Percentiles rank a stretch among this genome's conserved stretches.
phyloP scores from a whole-genome alignment of 73 alveolate species.

The Paramecium sexaurelia region DNA sequence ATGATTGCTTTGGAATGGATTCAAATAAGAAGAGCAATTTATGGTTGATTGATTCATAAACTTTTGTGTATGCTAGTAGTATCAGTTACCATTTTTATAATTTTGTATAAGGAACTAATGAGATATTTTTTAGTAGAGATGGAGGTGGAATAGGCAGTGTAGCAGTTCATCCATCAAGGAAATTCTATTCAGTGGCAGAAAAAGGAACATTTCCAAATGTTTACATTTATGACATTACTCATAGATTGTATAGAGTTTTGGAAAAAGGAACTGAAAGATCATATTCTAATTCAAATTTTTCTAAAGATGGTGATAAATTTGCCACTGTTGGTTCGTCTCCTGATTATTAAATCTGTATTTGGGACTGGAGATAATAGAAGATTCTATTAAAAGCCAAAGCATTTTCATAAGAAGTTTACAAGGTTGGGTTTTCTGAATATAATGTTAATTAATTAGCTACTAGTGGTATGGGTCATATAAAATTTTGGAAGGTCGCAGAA shows the following conservation, averaged over 20 bases:
- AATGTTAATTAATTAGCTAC: constrained; percentile 94
- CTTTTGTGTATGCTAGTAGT: constrained; percentile 89
- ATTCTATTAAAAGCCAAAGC: constrained; percentile 98
- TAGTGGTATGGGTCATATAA: constrained; percentile 98
- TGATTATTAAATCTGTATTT: constrained; percentile 96
- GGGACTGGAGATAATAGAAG: constrained; percentile 98
- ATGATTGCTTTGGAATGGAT: constrained; percentile 90
- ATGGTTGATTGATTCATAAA: constrained; percentile 90
- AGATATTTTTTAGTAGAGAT: constrained; percentile 88
- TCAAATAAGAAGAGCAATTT: constrained; percentile 89
- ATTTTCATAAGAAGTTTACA: constrained; percentile 97
- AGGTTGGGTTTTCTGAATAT: constrained; percentile 92
- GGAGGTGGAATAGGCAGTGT: constrained; percentile 97
- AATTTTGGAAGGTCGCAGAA: constrained; percentile 99
- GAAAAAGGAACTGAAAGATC: constrained; percentile 97
- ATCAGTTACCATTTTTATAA: constrained; percentile 93
- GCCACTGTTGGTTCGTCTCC: constrained; percentile 98
- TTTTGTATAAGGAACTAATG: constrained; percentile 84
- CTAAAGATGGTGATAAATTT: constrained; percentile 85
- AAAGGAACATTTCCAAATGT: constrained; percentile 95
- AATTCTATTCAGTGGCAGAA: constrained; percentile 96
- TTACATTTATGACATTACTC: constrained; percentile 88
- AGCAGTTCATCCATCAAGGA: constrained; percentile 94
- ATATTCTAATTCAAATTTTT: constrained; percentile 92
- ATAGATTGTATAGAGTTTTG: constrained; percentile 94